Evolutionary conservation across 108 stramenopile species (phyloP).

Genomic region (Cyclotella cryptica): DNA sequence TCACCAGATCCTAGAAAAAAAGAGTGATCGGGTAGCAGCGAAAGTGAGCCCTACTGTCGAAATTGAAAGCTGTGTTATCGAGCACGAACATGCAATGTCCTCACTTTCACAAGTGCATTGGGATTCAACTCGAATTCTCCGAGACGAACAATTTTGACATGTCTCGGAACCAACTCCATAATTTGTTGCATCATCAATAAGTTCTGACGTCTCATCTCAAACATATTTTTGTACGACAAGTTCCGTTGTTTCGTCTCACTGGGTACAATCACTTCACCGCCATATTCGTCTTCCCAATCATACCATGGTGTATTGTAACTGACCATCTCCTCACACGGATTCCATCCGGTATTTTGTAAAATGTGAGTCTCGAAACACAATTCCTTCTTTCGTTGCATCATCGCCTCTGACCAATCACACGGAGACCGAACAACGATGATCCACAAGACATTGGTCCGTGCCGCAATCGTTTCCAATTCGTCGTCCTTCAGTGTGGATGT

Average conservation of each 20-base stretch:
- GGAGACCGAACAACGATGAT: conserved; percentile 46
- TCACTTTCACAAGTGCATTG: conserved; percentile 29
- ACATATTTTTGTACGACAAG: conserved; percentile 27
- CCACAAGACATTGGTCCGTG: conserved; percentile 43
- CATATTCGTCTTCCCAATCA: conserved; percentile 19
- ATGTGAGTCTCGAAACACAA: conserved; percentile 16
- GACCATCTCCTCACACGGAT: neutral
- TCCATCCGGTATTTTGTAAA: neutral
- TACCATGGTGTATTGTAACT: conserved; percentile 35
- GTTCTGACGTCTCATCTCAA: conserved; percentile 38
- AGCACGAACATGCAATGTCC: neutral
- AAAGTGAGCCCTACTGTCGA: neutral
- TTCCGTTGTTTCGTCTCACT: neutral
- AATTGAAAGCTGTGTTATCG: too few relatives aligned
- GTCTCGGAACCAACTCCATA: conserved; percentile 40
- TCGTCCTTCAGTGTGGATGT: conserved; percentile 11
- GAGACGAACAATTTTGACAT: conserved; percentile 44
- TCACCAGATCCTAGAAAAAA: conserved; percentile 33
- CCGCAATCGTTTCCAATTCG: conserved; percentile 30
- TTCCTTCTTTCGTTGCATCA: conserved; percentile 21
- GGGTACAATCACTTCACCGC: conserved; percentile 14
- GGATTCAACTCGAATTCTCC: conserved; percentile 53
- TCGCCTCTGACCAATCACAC: conserved; percentile 56
- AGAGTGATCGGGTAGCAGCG: neutral
- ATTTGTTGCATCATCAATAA: conserved; percentile 44